Conservation (phyloP, 495 filamentous ascomycete species). For the Penicillium malachiteum region DNA sequence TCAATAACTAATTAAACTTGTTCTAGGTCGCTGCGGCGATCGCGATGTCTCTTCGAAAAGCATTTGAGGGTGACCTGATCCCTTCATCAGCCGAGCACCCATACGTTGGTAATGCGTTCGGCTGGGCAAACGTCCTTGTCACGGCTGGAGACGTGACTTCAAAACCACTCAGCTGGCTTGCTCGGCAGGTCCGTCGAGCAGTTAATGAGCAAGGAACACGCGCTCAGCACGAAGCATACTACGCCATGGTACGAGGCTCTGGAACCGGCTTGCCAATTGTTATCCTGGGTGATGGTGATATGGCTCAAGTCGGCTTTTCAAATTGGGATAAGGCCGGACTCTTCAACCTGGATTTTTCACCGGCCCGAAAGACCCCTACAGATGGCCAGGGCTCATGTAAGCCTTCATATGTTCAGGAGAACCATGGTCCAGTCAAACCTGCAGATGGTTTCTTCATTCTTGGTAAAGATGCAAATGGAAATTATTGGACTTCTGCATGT, state of each 20-base stretch:
- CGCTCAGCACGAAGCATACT: conserved; percentile 40
- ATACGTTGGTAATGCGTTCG: conserved; percentile 25
- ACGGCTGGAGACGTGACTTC: conserved; percentile 29
- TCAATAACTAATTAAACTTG: neutral
- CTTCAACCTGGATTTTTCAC: conserved; percentile 46
- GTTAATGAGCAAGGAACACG: conserved; percentile 44
- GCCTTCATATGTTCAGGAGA: conserved; percentile 29
- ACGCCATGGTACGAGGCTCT: conserved; percentile 19
- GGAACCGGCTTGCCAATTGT: conserved; percentile 21
- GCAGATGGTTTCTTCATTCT: conserved; percentile 34
- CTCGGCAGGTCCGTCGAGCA: conserved; percentile 33
- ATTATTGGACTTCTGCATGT: conserved; percentile 43
- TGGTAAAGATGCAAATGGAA: conserved; percentile 45
- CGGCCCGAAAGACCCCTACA: conserved; percentile 22
- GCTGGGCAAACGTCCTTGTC: conserved; percentile 33
- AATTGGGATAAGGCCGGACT: conserved; percentile 49
- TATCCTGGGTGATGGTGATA: conserved; percentile 36
- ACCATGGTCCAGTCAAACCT: conserved; percentile 25
- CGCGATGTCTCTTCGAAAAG: conserved; percentile 26
- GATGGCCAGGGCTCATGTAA: conserved; percentile 18
- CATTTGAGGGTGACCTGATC: conserved; percentile 28
- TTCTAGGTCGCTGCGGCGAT: conserved; percentile 15
- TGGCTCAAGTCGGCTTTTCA: conserved; percentile 36
- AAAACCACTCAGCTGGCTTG: conserved; percentile 43
- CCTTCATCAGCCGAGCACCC: conserved; percentile 23